Evolutionary conservation across 495 filamentous ascomycete genomes (phyloP).

Genomic region (Lophium mytilinum): DNA sequence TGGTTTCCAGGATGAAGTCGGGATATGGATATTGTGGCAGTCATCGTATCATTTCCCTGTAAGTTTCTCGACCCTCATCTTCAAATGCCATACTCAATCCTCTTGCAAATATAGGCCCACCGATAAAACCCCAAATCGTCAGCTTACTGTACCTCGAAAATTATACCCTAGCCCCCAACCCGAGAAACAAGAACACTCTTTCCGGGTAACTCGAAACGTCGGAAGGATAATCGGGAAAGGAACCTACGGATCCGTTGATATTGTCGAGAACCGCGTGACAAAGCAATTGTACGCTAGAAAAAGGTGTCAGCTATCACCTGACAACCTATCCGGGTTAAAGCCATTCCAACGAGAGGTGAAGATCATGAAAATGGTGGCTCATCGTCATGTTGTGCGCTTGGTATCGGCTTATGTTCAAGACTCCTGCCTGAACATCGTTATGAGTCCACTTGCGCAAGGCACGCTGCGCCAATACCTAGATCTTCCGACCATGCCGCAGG

Average conservation of each 20-base stretch:
- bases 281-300: slow-evolving; percentile 13
- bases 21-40: too few species aligned
- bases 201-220: too few species aligned
- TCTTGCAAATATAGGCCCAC: neutral
- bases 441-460: slow-evolving; percentile 13
- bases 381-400: slow-evolving; percentile 16
- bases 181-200: too few species aligned
- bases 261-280: slow-evolving; percentile 6
- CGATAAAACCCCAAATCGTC: neutral
- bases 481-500: neutral
- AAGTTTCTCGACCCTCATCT: neutral
- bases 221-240: slow-evolving; percentile 11
- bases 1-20: too few species aligned
- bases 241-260: slow-evolving; percentile 14
- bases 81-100: neutral
- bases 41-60: too few species aligned
- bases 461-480: slow-evolving; percentile 8
- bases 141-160: neutral
- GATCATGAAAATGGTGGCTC: slow-evolving; percentile 8
- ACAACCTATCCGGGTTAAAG: neutral
- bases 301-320: neutral
- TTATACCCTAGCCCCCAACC: neutral
- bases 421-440: slow-evolving; percentile 7
- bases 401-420: slow-evolving; percentile 11
- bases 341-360: slow-evolving; percentile 8